Evolutionary conservation across 495 filamentous ascomycete species (phyloP).

Genomic region (Gamarada debralockiae): DNA sequence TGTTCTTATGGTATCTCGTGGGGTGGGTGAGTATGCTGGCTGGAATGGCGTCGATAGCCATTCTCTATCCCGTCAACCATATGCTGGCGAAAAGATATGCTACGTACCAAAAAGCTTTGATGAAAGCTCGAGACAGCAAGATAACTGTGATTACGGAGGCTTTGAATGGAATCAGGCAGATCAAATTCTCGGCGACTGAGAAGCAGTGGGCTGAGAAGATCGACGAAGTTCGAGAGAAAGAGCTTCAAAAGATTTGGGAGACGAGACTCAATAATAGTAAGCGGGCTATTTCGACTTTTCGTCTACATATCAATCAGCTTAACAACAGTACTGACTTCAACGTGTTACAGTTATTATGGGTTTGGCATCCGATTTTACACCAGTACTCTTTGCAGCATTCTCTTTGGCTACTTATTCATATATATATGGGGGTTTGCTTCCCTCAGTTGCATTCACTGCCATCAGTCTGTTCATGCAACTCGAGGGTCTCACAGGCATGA

Average conservation of each 20-base stretch:
- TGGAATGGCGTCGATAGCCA: slow-evolving; percentile 8
- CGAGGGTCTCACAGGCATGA: slow-evolving; percentile 13
- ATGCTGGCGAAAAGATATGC: slow-evolving; percentile 15
- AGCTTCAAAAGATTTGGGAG: slow-evolving; percentile 20
- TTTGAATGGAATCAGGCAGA: slow-evolving; percentile 30
- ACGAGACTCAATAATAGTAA: slow-evolving; percentile 11
- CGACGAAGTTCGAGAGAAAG: slow-evolving; percentile 15
- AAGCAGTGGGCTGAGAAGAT: slow-evolving; percentile 26
- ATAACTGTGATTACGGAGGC: slow-evolving; percentile 25
- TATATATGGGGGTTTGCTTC: slow-evolving; percentile 15
- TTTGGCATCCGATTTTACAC: slow-evolving; percentile 13
- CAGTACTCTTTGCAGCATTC: slow-evolving; percentile 19
- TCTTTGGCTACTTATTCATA: slow-evolving; percentile 22
- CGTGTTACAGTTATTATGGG: slow-evolving; percentile 6
- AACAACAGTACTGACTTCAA: too few relatives aligned
- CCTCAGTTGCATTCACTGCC: slow-evolving; percentile 31
- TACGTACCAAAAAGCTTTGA: slow-evolving; percentile 24
- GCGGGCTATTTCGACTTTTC: too few relatives aligned
- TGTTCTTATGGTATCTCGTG: slow-evolving; percentile 16
- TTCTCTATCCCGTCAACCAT: slow-evolving; percentile 20
- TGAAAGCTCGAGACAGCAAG: slow-evolving; percentile 27
- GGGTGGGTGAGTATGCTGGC: slow-evolving; percentile 20
- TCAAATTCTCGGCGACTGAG: slow-evolving; percentile 33
- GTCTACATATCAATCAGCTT: too few relatives aligned
- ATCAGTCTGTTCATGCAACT: slow-evolving; percentile 24